phyloP scores from a whole-genome alignment of 1,139 yeast species.

The Scheffersomyces illinoinensis region DNA sequence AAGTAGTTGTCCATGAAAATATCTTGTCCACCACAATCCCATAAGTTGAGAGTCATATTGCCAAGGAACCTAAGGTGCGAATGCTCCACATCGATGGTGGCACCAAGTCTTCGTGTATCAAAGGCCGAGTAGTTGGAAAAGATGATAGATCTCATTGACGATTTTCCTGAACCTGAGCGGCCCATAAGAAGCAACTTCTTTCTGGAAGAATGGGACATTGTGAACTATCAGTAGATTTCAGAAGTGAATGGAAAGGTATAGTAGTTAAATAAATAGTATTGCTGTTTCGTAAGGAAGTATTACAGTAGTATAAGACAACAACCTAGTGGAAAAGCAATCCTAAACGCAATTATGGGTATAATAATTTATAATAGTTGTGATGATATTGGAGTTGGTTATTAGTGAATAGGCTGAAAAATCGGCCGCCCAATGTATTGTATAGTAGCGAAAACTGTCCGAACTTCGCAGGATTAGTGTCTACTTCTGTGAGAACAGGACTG shows the following conservation, averaged over 20 bases:
- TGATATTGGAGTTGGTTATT: background rate
- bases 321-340: background rate
- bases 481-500: no score
- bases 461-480: no score
- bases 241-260: background rate
- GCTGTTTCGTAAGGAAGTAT: background rate
- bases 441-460: no score
- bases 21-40: constrained; percentile 99
- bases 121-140: constrained; percentile 95
- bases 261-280: background rate
- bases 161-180: constrained; percentile 95
- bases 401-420: background rate
- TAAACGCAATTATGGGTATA: background rate
- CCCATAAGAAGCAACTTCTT: constrained; percentile 64
- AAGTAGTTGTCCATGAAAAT: constrained; percentile 94
- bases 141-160: constrained; percentile 95
- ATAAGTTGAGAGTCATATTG: constrained; percentile 88
- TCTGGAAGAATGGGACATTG: constrained; percentile 34
- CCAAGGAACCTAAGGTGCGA: constrained; percentile 91
- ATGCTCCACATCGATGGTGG: constrained; percentile 97
- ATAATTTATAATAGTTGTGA: background rate
- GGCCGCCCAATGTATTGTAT: background rate
- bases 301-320: background rate
- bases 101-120: constrained; percentile 93
- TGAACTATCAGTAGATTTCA: background rate